A percentile compares a stretch with the other conserved stretches of the same genome.
These are phyloP conservation scores for Fusarium drepaniforme DNA, from an alignment of 2,329 filamentous ascomycete species.

Conservation along the genomic window DNA sequence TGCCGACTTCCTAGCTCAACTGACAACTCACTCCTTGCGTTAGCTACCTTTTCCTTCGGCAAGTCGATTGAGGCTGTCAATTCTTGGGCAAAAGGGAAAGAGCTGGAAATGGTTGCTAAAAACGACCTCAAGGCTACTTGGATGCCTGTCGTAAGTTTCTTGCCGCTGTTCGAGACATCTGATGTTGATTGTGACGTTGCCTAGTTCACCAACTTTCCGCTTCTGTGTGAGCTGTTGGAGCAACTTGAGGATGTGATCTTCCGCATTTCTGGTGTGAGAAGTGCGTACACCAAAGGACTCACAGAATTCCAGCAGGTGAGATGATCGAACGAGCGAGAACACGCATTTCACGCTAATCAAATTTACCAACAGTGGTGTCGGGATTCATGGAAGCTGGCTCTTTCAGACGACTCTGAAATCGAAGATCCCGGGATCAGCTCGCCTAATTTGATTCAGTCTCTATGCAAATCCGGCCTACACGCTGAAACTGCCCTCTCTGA, in stretches of 20 bases:
- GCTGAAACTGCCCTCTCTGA: conserved; percentile 43
- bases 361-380: conserved; percentile 7
- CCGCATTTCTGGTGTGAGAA: not conserved
- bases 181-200: not conserved
- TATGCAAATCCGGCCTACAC: conserved; percentile 35
- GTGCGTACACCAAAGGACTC: conserved; percentile 13
- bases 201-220: conserved; percentile 24
- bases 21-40: not conserved
- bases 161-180: too few relatives aligned
- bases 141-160: conserved; percentile 42
- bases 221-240: conserved; percentile 15
- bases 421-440: not conserved
- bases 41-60: conserved; percentile 46
- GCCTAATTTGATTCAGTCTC: conserved; percentile 38
- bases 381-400: not conserved
- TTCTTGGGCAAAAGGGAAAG: conserved; percentile 36
- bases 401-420: not conserved
- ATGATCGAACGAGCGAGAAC: not conserved
- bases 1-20: not conserved
- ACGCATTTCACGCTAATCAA: not conserved
- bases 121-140: conserved; percentile 47
- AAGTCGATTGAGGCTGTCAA: conserved; percentile 37
- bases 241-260: not conserved
- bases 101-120: conserved; percentile 41
- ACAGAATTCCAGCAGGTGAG: conserved; percentile 18